Evolutionary conservation across 1,139 yeast species (phyloP).

Genomic region (Suhomyces coccinellae): DNA sequence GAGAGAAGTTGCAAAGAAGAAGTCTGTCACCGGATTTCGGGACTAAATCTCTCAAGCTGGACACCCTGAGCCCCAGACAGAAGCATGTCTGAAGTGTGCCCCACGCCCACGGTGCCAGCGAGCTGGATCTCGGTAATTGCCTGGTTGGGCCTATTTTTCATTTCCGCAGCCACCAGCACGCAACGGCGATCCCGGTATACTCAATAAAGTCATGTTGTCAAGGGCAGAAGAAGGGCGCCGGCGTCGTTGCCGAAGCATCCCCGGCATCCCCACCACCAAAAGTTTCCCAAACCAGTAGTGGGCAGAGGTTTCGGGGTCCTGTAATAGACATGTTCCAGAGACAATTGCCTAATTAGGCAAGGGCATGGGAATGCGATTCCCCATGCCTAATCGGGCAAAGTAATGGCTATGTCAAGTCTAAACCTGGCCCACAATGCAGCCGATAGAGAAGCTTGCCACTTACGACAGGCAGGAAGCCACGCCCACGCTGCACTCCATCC

Average conservation of each 20-base stretch:
- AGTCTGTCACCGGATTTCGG: too few species aligned
- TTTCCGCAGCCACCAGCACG: slow-evolving; percentile 4
- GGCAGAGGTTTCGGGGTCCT: background rate
- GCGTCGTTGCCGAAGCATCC: background rate
- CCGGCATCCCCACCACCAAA: slow-evolving; percentile 3
- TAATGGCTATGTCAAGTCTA: slow-evolving; percentile 9
- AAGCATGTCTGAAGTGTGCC: too few species aligned
- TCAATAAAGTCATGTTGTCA: slow-evolving; percentile 4
- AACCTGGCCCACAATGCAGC: slow-evolving; percentile 3
- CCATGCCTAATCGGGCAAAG: slow-evolving; percentile 25
- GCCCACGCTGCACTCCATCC: background rate
- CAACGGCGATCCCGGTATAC: background rate
- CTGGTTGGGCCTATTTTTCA: background rate
- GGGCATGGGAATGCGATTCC: slow-evolving; percentile 9
- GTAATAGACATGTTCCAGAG: background rate
- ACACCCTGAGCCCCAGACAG: too few species aligned
- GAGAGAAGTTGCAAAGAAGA: too few species aligned
- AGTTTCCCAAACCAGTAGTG: slow-evolving; percentile 3
- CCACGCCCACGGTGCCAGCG: too few species aligned
- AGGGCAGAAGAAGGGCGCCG: background rate
- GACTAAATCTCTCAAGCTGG: too few species aligned
- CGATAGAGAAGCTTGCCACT: slow-evolving; percentile 1
- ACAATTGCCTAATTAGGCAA: slow-evolving; percentile 22
- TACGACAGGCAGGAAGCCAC: slow-evolving; percentile 2
- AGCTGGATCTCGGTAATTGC: background rate